A percentile compares a stretch with the other conserved stretches of the same genome.
phyloP scores from a whole-genome alignment of 225 moss, liverwort and hornwort genomes.

The Polytrichum formosum region DNA sequence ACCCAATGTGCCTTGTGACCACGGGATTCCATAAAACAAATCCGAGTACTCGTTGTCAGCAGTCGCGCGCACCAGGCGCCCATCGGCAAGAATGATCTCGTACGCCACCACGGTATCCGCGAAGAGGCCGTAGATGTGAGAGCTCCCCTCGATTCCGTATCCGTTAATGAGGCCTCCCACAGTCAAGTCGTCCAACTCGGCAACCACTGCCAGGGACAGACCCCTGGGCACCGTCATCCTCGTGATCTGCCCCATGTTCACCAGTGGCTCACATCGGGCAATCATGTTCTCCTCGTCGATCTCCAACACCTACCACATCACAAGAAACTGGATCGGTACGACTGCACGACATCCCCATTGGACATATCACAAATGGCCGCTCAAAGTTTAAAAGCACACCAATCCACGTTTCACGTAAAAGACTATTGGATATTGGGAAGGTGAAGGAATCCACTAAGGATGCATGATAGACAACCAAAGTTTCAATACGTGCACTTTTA shows the following conservation, averaged over 20 bases:
- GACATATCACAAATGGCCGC: no score
- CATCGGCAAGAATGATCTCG: slow-evolving; percentile 84
- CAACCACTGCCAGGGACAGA: slow-evolving; percentile 83
- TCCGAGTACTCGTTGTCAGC: slow-evolving; percentile 84
- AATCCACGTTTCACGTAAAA: no score
- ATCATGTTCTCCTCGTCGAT: slow-evolving; percentile 72
- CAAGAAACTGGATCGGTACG: background rate
- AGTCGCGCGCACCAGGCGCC: slow-evolving; percentile 78
- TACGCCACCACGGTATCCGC: slow-evolving; percentile 91
- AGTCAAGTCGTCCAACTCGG: slow-evolving; percentile 93
- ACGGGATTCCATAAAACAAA: slow-evolving; percentile 84
- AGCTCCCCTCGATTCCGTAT: slow-evolving; percentile 97
- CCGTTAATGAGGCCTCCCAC: slow-evolving; percentile 97
- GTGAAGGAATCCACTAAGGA: no score
- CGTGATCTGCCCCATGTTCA: slow-evolving; percentile 92
- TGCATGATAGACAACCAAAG: no score
- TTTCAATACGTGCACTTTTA: no score
- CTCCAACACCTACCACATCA: slow-evolving; percentile 39
- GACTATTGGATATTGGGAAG: no score
- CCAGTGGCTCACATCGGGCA: slow-evolving; percentile 84
- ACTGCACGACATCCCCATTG: no score
- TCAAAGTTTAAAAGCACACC: no score
- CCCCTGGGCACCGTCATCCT: slow-evolving; percentile 85
- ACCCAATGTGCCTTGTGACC: slow-evolving; percentile 97
- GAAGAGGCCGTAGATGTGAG: slow-evolving; percentile 93